Base-by-base conservation (phyloP, 2,329 filamentous ascomycete species). In the Claviceps sp. region DNA sequence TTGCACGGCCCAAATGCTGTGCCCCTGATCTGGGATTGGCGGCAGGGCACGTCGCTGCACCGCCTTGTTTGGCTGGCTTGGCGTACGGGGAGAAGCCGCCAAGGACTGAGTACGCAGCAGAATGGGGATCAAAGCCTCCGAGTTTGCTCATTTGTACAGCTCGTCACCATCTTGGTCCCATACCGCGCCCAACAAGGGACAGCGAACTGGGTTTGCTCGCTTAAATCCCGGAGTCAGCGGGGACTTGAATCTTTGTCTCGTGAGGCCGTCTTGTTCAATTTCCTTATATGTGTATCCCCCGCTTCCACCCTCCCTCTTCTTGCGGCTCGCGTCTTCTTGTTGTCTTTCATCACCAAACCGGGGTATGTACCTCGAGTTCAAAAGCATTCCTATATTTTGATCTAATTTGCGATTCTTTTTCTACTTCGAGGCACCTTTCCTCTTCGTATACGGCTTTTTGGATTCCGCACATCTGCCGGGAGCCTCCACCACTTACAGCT, bases 231-330 rank as follows among this genome's bases (percentile, higher is more conserved):
- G 51, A 22, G 48, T 40, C 43, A 26, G 52, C 46, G 46, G 54
- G 43, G 45, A 26, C 30, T 50, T 48, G 42, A 48, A 48, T 26
- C 38, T 47, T 50, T 52, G 26, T 37, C 39, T 26, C 26, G 24
- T 19, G 24, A 19, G 44, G 52, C 46, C 50, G 40, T 26, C 53
- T 51, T 56, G 54, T 54, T 56, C 57, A 34, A 34, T 34, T 58
- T 62, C 57, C 66, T 66, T 62, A 58, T 66, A 65, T 64, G 61
- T 61, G 56, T 63, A 65, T 61, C 58, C 64, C 60, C 60, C 62
- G 60, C 63, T 64, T 57, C 57, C 59, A 45, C 60, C 63, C 64
- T 58, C 57, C 59, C 51, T 48, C 38, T 44, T 30, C 6, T 24
- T 22, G 26, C 24, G 19, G 57, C 59, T 60, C 59, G 55, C 56